phyloP scores from a whole-genome alignment of 2,329 filamentous ascomycete genomes.

The Amesomyces nigricolor region DNA sequence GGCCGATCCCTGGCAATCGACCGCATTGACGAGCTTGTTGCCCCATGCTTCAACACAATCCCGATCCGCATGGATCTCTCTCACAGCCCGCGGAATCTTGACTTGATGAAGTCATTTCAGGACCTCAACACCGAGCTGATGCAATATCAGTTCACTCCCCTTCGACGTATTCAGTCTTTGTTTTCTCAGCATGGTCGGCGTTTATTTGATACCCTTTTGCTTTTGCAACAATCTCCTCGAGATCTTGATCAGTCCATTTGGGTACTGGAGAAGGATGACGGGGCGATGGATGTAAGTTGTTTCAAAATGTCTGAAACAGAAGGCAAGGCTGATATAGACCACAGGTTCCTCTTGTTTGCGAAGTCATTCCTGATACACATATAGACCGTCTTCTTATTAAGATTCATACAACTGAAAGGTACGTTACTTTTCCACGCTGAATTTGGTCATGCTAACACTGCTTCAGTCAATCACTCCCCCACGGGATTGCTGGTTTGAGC shows the following conservation, averaged over 20 bases:
- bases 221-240: constrained; percentile 64
- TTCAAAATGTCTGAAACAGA: background rate
- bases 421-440: constrained; percentile 20
- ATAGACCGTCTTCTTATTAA: constrained; percentile 51
- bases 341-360: constrained; percentile 66
- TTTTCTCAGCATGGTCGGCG: constrained; percentile 36
- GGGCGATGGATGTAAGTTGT: constrained; percentile 60
- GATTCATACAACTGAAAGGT: constrained; percentile 59
- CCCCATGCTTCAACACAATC: constrained; percentile 87
- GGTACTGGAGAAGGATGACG: constrained; percentile 51
- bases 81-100: constrained; percentile 43
- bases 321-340: background rate
- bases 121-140: constrained; percentile 55
- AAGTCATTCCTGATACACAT: constrained; percentile 55
- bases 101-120: constrained; percentile 57
- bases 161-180: constrained; percentile 62
- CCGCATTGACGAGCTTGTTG: constrained; percentile 66
- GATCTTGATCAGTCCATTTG: constrained; percentile 52
- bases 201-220: constrained; percentile 74
- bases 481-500: constrained; percentile 23
- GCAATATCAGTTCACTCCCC: constrained; percentile 66
- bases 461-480: constrained; percentile 26
- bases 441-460: background rate
- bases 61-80: constrained; percentile 59
- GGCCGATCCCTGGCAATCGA: constrained; percentile 65